phyloP scores from a whole-genome alignment of 352 stramenopile species.

The Aphanomyces stellatus region DNA sequence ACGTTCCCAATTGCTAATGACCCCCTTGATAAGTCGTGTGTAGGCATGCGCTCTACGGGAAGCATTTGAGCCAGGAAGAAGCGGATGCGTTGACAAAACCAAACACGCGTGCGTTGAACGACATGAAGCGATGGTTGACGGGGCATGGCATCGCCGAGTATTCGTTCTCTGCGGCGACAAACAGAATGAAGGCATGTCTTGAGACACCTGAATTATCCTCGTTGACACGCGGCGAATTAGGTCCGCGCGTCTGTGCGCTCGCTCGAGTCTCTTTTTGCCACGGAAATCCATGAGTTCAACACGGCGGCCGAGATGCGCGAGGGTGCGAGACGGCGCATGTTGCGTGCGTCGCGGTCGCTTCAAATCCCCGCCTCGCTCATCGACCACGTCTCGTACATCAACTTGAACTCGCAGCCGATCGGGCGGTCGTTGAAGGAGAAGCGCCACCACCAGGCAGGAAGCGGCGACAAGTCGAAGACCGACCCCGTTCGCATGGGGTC shows the following conservation, averaged over 20 bases:
- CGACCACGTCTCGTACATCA: slow-evolving; percentile 41
- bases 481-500: background rate
- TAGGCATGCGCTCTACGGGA: background rate
- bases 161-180: slow-evolving; percentile 7
- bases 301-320: slow-evolving; percentile 17
- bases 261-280: slow-evolving; percentile 45
- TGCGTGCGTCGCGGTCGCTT: slow-evolving; percentile 35
- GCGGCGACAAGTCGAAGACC: background rate
- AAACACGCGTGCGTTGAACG: background rate
- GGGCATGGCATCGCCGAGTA: background rate
- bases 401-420: slow-evolving; percentile 2
- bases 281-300: slow-evolving; percentile 40
- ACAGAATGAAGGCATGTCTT: background rate
- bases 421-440: slow-evolving; percentile 27
- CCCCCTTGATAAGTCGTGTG: background rate
- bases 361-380: slow-evolving; percentile 31
- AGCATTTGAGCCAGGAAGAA: background rate
- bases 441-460: background rate
- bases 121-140: background rate
- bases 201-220: background rate
- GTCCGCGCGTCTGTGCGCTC: slow-evolving; percentile 32
- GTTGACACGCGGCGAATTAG: background rate
- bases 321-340: slow-evolving; percentile 26
- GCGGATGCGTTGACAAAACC: slow-evolving; percentile 3
- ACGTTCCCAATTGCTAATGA: slow-evolving; percentile 5